phyloP scores from a whole-genome alignment of 208 protist species.

The Histomonas meleagridis region DNA sequence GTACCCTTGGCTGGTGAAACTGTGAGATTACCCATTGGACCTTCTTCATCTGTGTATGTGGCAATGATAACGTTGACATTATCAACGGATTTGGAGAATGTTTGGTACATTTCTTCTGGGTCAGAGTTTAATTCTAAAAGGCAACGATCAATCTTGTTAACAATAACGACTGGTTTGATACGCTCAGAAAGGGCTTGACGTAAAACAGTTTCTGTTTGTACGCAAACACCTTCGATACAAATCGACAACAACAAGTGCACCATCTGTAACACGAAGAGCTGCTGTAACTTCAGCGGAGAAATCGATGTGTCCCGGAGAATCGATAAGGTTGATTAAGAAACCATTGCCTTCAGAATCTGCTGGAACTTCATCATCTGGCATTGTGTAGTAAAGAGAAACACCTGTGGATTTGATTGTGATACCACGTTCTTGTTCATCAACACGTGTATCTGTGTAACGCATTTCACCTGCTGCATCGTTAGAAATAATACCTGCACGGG shows the following conservation, averaged over 20 bases:
- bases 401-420: conserved; percentile 99
- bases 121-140: conserved; percentile 77
- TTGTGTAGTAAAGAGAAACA: conserved; percentile 89
- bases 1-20: conserved; percentile 74
- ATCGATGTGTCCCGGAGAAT: conserved; percentile 93
- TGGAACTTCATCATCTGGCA: conserved; percentile 57
- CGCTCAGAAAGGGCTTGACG: conserved; percentile 84
- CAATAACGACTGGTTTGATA: conserved; percentile 90
- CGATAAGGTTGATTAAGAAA: conserved; percentile 94
- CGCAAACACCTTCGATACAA: conserved; percentile 93
- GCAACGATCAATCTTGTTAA: conserved; percentile 96
- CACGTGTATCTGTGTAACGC: conserved; percentile 74
- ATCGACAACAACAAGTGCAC: conserved; percentile 95
- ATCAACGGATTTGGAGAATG: conserved; percentile 72
- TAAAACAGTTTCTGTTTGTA: conserved; percentile 97
- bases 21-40: conserved; percentile 68
- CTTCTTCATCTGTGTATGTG: conserved; percentile 68
- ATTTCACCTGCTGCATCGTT: conserved; percentile 66
- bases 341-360: not conserved
- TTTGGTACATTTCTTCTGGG: conserved; percentile 64
- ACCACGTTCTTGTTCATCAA: conserved; percentile 88
- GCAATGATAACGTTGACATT: conserved; percentile 84
- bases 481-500: conserved; percentile 65
- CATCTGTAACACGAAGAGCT: conserved; percentile 95
- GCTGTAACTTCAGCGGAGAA: conserved; percentile 96